Evolutionary conservation across 345 rosid species (phyloP), one percentile per base, ranked within the genome.

Genomic region (Arabis hirsuta): DNA sequence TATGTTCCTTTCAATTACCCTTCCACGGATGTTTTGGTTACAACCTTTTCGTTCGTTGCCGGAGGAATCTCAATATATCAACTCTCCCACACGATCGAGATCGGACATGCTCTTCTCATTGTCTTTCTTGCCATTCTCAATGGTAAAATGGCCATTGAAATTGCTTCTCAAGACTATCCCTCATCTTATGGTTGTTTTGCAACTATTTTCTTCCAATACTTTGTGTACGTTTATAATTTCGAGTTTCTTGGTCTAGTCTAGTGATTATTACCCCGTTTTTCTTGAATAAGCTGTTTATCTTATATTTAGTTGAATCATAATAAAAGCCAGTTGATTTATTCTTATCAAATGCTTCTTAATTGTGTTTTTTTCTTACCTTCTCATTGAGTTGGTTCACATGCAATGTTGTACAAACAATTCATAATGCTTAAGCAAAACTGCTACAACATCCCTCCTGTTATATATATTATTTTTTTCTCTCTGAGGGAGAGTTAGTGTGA

Each of bases 191-290:
- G 13, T 8, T 50, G 20, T 3, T 1, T 9, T 2, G 12, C 29
- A 4, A 22, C 20, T 19, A 3, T 3, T 50, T 20, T 50, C 6
- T 50, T 20, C 54, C 54, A 50, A 22, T 51, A 46, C 55, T 3
- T 45, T 46, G 13, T 62, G 6, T 62, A 45, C 55, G 29, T 31
- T 62, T 62, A 62, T 20, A 62, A 62, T 46, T 45, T 29, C 11
- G 12, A 59, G 12, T 41, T 22, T 13, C 50, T 59, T 16, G 5
- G 8, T 12, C 16, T 24, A 52, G 14, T 4, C 56, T 24, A 4
- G 54, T 22, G 13, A 43, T 43, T 43, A 2, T 16, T 16, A 16
- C 16, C 16, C 1, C 9, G 7, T 2, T 34, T 34, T 31, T 31
- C 6, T 5, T 31, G 16, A 16, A 16, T 16, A 16, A 16, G 16